Percentiles rank a stretch among this genome's conserved stretches.
These are phyloP conservation scores for Lactarius hengduanensis DNA, from an alignment of 768 basidiomycete genomes.

Conservation along the genomic window DNA sequence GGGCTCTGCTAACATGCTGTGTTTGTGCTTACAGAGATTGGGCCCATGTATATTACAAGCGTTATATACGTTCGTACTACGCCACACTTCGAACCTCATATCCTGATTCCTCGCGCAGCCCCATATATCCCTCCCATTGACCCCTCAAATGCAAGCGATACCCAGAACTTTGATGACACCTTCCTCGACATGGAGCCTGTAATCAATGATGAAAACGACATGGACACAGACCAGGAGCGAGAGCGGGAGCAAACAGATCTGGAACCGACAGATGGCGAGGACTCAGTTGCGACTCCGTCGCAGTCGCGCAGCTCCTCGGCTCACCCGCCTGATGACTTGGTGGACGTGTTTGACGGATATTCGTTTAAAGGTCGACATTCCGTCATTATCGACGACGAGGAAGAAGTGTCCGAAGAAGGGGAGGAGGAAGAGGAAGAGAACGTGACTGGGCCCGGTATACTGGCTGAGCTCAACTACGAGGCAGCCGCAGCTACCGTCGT, in stretches of 20 bases:
- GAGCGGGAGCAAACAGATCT: conserved; percentile 66
- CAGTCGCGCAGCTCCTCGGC: conserved; percentile 78
- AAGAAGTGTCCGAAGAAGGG: conserved; percentile 52
- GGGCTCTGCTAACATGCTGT: conserved; percentile 30
- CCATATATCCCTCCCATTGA: conserved; percentile 93
- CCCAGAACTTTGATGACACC: conserved; percentile 95
- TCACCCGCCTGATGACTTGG: conserved; percentile 49
- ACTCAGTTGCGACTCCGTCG: conserved; percentile 74
- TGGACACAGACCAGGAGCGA: conserved; percentile 69
- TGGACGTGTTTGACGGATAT: conserved; percentile 92
- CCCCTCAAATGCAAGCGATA: conserved; percentile 89
- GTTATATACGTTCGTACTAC: conserved; percentile 78
- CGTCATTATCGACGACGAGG: conserved; percentile 71
- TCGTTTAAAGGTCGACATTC: conserved; percentile 89
- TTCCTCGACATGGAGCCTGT: conserved; percentile 96
- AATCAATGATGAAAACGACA: conserved; percentile 71
- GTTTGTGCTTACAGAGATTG: conserved; percentile 61
- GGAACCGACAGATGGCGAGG: conserved; percentile 72
- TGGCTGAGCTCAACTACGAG: conserved; percentile 25
- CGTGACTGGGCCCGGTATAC: conserved; percentile 25
- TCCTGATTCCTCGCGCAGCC: conserved; percentile 46
- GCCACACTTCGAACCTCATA: conserved; percentile 11
- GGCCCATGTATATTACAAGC: conserved; percentile 92
- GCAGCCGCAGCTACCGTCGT: conserved; percentile 34
- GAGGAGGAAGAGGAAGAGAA: conserved; percentile 44